Base-by-base conservation (phyloP, 2,329 filamentous ascomycete genomes). In the Penicillium sp. region DNA sequence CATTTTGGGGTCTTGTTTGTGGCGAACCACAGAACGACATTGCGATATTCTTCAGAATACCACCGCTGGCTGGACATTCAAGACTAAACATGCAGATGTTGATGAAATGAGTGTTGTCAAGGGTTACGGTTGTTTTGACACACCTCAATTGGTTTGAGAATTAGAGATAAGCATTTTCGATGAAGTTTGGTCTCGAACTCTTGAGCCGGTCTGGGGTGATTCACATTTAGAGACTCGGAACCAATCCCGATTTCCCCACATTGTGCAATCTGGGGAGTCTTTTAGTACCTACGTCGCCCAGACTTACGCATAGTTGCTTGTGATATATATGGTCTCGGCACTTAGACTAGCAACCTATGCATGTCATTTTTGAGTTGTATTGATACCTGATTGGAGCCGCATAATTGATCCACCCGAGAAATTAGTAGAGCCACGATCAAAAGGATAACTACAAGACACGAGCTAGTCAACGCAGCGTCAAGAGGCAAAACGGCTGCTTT, bases 41-140 rank as follows among this genome's bases (percentile, higher is more conserved):
- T 30, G 29, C 29, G 32, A 29, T n/a, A n/a, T 77, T n/a, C 39
- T 75, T n/a, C 48, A 58, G 19, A 78, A 76, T 52, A 51, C 59
- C 11, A 59, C 60, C 13, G 67, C 58, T 4, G 72, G 74, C 1
- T 79, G 76, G 75, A 74, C 70, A 4, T 75, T 78, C 56, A 79
- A 79, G 57, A 76, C 74, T 6, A 79, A 79, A 57, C 63, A 70
- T 49, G 57, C 58, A 0, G 59, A 67, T 19, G 59, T 77, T 2
- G 61, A 78, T 50, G 75, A 79, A 55, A 78, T 79, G 75, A 78
- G 73, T 58, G 76, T 79, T 29, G 72, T 77, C 3, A 79, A 78
- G 55, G 75, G 77, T 0, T 76, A 75, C 62, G 75, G 76, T 3
- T 76, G 74, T 49, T 79, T 79, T 64, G 76, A 78, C 58, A 74